Evolutionary conservation across 2,329 filamentous ascomycete genomes (phyloP).

Genomic region (Clarireedia paspali): DNA sequence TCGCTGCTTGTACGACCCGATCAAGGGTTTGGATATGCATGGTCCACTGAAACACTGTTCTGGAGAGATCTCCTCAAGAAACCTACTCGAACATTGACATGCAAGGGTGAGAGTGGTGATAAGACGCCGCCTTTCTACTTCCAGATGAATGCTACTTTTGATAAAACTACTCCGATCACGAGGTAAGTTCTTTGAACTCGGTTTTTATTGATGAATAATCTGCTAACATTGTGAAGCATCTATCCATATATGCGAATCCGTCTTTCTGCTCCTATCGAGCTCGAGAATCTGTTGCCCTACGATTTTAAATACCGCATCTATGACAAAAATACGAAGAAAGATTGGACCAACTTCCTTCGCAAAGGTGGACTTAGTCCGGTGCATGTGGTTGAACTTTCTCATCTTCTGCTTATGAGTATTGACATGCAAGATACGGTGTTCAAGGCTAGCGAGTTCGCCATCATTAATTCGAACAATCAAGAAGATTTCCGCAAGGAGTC

Average conservation of each 20-base stretch:
- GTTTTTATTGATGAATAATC: neutral
- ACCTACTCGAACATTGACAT: conserved; percentile 81
- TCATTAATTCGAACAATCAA: conserved; percentile 84
- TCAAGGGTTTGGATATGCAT: conserved; percentile 91
- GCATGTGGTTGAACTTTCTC: conserved; percentile 92
- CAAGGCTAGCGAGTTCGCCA: conserved; percentile 91
- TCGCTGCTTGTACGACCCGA: conserved; percentile 83
- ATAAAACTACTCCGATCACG: conserved; percentile 75
- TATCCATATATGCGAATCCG: conserved; percentile 95
- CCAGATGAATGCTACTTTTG: conserved; percentile 81
- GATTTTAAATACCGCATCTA: conserved; percentile 99
- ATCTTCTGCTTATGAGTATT: conserved; percentile 83
- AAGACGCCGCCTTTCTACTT: conserved; percentile 83
- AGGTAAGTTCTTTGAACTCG: conserved; percentile 39
- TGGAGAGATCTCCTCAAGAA: conserved; percentile 86
- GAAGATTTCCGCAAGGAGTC: conserved; percentile 85
- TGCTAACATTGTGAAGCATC: conserved; percentile 42
- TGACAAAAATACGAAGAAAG: conserved; percentile 96
- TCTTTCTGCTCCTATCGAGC: conserved; percentile 82
- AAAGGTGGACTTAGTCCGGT: conserved; percentile 97
- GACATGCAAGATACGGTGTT: conserved; percentile 96
- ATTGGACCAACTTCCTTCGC: conserved; percentile 96
- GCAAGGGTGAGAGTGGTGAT: conserved; percentile 76
- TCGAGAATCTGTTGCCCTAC: conserved; percentile 91
- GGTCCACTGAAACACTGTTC: conserved; percentile 83